Conservation (phyloP, 305 asterid species). For the Fraxinus xanthoxyloides region DNA sequence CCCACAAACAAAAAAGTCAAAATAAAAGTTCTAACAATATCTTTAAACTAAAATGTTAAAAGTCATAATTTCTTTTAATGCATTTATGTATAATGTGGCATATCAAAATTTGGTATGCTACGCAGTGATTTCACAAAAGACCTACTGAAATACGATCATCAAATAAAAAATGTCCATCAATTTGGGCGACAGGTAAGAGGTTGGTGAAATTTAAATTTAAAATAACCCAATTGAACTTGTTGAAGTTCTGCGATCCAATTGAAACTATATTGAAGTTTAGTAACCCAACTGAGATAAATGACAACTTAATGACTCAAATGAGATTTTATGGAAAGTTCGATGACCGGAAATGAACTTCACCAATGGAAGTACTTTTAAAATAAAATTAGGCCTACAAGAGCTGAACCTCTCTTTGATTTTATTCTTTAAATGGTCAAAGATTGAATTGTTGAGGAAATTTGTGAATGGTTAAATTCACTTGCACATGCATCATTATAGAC, state of each 20-base stretch:
- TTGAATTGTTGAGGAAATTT: not conserved
- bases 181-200: no score
- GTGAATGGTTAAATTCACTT: not conserved
- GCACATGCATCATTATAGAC: no score
- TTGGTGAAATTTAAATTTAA: no score
- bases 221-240: no score
- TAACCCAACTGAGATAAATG: not conserved
- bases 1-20: no score
- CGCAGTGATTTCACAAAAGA: not conserved
- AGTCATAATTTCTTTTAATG: no score
- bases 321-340: not conserved
- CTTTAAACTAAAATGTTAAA: no score
- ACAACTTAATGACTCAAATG: not conserved
- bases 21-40: no score
- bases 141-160: not conserved
- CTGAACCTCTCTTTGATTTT: conserved; percentile 14
- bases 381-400: not conserved
- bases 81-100: no score
- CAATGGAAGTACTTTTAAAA: conserved; percentile 20
- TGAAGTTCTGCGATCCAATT: no score
- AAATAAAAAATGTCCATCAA: not conserved
- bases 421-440: conserved; percentile 7
- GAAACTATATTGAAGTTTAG: no score
- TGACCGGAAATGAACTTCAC: not conserved
- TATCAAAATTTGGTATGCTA: no score